Conservation (phyloP, 176 grass and related monocot species). For the Lolium multiflorum region DNA sequence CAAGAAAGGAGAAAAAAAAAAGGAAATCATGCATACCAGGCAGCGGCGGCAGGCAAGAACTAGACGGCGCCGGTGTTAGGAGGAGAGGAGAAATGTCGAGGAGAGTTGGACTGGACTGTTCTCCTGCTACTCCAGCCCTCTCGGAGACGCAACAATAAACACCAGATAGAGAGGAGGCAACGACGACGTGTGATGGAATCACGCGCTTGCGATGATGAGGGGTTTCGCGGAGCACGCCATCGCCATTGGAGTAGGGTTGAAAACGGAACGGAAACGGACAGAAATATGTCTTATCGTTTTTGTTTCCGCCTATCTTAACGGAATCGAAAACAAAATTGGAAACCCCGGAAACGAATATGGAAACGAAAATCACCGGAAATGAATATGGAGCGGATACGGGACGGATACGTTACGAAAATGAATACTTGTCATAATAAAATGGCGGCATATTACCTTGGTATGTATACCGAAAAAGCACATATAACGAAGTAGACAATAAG, state of each 20-base stretch:
- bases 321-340: too few relatives aligned
- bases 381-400: too few relatives aligned
- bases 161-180: background rate
- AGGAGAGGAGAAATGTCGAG: background rate
- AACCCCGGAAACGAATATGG: too few relatives aligned
- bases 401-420: too few relatives aligned
- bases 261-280: too few relatives aligned
- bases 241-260: conserved; percentile 11
- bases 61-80: background rate
- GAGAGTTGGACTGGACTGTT: background rate
- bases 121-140: background rate
- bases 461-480: too few relatives aligned
- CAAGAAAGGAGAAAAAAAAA: background rate
- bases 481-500: too few relatives aligned
- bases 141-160: background rate
- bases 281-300: too few relatives aligned
- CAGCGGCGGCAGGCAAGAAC: background rate
- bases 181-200: background rate
- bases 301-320: too few relatives aligned
- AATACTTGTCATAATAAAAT: too few relatives aligned
- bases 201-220: conserved; percentile 21
- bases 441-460: too few relatives aligned
- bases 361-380: too few relatives aligned
- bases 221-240: conserved; percentile 13
- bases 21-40: conserved; percentile 15